Evolutionary conservation across 352 stramenopile genomes (phyloP), one percentile per base, ranked within the genome.

Genomic region (Globisporangium camurandrum): DNA sequence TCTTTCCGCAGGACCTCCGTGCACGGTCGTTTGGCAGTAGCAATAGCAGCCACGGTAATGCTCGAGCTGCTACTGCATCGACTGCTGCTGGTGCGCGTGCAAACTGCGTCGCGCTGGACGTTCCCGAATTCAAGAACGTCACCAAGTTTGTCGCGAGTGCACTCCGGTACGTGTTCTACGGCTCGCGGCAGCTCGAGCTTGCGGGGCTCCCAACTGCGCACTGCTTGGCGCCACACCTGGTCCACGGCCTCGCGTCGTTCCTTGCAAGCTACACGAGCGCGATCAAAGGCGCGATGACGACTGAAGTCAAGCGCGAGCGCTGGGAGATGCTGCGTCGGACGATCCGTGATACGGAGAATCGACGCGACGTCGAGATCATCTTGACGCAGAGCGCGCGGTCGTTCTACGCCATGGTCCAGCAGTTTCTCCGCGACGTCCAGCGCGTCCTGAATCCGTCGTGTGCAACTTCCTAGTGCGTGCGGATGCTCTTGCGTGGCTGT

Each of bases 231-330:
- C 76, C 78, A 1, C 68, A 88, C 37, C 54, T 93, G 10, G 66
- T 80, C 11, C 66, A 67, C 28, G 73, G 77, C 0, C 59, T 93
- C 20, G 43, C 80, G 14, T 64, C 66, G 1, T 87, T 86, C 43
- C 62, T 90, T 46, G 54, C 55, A 12, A 86, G 56, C 46, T 93
- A 93, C 41, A 77, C 64, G 16, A 69, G 68, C 36, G 74, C 81
- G 5, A 82, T 93, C 53, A 83, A 82, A 44, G 78, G 71, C 19
- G 71, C 68, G 8, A 72, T 79, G 24, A 66, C 69, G 30, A 76
- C 88, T 46, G 78, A 93, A 67, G 72, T 93, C 45, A 90, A 89
- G 38, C 76, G 81, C 2, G 81, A 93, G 57, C 75, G 81, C 39
- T 93, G 81, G 81, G 81, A 90, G 47, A 84, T 89, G 70, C 66